Conservation (phyloP, 148 eudicot species). For the Rhododendron henanense region DNA sequence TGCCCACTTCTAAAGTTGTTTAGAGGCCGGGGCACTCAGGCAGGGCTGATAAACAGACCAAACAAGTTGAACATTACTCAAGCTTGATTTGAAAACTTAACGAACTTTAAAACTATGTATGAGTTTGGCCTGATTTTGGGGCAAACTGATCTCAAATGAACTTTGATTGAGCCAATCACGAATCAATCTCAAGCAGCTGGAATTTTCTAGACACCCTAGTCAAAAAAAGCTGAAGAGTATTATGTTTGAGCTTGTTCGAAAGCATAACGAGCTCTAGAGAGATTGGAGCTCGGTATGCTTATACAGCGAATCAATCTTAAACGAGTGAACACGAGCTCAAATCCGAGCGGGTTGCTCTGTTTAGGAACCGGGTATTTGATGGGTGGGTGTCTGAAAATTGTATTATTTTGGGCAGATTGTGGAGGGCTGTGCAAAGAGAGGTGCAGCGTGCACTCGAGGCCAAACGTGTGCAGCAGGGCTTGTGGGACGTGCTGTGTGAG, state of each 20-base stretch:
- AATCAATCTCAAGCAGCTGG: neutral
- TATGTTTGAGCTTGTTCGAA: neutral
- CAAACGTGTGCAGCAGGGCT: constrained; percentile 5
- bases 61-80: too few relatives aligned
- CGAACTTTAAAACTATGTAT: too few relatives aligned
- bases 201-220: too few relatives aligned
- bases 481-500: neutral
- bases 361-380: neutral
- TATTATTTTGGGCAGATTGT: neutral
- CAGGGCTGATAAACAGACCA: too few relatives aligned
- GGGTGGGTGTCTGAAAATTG: neutral
- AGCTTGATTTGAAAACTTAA: too few relatives aligned
- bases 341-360: neutral
- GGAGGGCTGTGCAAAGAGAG: constrained; percentile 4
- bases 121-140: too few relatives aligned
- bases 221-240: neutral
- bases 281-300: neutral
- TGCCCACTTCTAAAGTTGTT: too few relatives aligned
- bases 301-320: neutral
- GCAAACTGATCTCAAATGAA: too few relatives aligned
- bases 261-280: neutral
- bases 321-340: neutral
- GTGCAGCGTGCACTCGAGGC: neutral
- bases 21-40: too few relatives aligned
- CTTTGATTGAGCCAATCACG: too few relatives aligned